Evolutionary conservation across 2,329 filamentous ascomycete species (phyloP).

Genomic region (Xylariaceae sp.): DNA sequence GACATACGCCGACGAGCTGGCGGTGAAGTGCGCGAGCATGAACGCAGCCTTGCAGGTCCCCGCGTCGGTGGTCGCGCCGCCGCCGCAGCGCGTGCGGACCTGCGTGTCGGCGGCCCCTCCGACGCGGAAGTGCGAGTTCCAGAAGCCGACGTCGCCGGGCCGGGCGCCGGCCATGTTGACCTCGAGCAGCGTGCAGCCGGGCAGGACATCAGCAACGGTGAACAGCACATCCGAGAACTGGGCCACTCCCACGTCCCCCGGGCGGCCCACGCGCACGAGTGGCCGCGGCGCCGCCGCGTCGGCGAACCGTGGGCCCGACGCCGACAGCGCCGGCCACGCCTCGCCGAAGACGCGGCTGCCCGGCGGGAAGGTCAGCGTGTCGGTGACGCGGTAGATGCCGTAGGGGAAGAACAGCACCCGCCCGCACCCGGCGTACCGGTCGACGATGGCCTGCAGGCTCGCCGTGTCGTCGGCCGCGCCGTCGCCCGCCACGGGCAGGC

Average conservation of each 20-base stretch:
- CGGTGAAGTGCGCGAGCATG: conserved; percentile 40
- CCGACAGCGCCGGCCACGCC: conserved; percentile 45
- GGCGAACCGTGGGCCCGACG: conserved; percentile 36
- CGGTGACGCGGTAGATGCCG: conserved; percentile 36
- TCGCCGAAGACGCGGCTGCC: conserved; percentile 48
- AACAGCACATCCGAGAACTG: conserved; percentile 47
- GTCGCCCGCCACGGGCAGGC: conserved; percentile 33
- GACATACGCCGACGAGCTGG: conserved; percentile 39
- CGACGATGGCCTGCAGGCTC: conserved; percentile 24
- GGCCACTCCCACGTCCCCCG: conserved; percentile 40
- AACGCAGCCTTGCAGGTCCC: conserved; percentile 39
- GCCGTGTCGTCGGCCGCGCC: conserved; percentile 28
- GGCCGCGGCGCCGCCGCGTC: conserved; percentile 19
- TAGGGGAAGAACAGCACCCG: conserved; percentile 35
- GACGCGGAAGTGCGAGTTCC: conserved; percentile 37
- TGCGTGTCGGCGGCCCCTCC: conserved; percentile 36
- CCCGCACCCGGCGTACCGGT: conserved; percentile 22
- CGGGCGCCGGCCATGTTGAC: conserved; percentile 40
- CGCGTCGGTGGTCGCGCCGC: conserved; percentile 14
- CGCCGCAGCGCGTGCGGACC: conserved; percentile 30
- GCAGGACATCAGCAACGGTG: conserved; percentile 38
- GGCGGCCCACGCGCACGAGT: conserved; percentile 34
- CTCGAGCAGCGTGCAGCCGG: conserved; percentile 34
- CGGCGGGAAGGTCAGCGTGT: conserved; percentile 38
- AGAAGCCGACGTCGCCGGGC: conserved; percentile 43